Percentiles rank a stretch among this genome's conserved stretches.
Evolutionary conservation across 495 filamentous ascomycete genomes (phyloP).

Genomic region (Polyplosphaeria fusca): DNA sequence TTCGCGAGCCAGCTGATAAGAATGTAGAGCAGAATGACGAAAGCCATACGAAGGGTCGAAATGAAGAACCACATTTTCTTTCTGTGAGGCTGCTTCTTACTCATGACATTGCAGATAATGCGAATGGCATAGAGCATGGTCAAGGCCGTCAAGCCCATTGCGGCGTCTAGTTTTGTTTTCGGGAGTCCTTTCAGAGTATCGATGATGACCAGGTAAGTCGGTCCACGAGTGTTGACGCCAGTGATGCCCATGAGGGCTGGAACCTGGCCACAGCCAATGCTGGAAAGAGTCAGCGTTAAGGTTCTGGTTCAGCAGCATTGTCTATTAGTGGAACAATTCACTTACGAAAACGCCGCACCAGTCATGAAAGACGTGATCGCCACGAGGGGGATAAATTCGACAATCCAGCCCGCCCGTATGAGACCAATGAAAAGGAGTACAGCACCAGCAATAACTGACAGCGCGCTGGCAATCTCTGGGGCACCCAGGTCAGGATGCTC

Average conservation of each 20-base stretch:
- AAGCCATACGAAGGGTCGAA: slow-evolving; percentile 84
- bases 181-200: slow-evolving; percentile 76
- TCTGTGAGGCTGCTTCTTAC: slow-evolving; percentile 62
- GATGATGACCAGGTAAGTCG: slow-evolving; percentile 84
- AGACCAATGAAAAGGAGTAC: slow-evolving; percentile 81
- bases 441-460: slow-evolving; percentile 76
- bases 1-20: slow-evolving; percentile 87
- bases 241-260: slow-evolving; percentile 78
- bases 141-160: slow-evolving; percentile 83
- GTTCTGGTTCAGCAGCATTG: no score
- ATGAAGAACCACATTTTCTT: slow-evolving; percentile 83
- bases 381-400: slow-evolving; percentile 88
- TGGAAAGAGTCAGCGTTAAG: no score
- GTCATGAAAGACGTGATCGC: slow-evolving; percentile 98
- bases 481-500: slow-evolving; percentile 56
- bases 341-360: slow-evolving; percentile 85
- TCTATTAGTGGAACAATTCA: no score
- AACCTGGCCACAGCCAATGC: slow-evolving; percentile 84
- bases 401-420: slow-evolving; percentile 79
- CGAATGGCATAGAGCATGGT: slow-evolving; percentile 80
- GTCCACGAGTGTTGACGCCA: slow-evolving; percentile 69
- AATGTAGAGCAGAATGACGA: slow-evolving; percentile 90
- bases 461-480: slow-evolving; percentile 68
- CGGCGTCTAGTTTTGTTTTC: slow-evolving; percentile 69
- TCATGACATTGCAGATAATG: slow-evolving; percentile 58